Evolutionary conservation across 768 basidiomycete genomes (phyloP), one percentile per base, ranked within the genome.

Genomic region (Dentipellis sp.): DNA sequence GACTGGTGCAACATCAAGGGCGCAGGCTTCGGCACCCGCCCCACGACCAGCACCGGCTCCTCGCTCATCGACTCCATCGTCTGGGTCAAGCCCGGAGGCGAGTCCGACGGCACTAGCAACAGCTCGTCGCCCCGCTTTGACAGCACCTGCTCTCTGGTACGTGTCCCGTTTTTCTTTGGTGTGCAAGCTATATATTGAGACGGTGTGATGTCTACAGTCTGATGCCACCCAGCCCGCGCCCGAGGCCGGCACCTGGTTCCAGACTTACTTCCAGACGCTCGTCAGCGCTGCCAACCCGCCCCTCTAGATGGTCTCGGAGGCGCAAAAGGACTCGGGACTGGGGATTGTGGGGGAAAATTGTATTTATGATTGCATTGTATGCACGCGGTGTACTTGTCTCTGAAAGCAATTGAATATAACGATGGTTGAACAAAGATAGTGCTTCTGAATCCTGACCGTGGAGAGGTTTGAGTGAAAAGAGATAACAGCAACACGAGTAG

Each of bases 71-170:
- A 84, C 64, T 69, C 81, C 50, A 78, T 83, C 64, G 80, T 82
- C 58, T 84, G 81, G 81, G 75, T 81, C 61, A 84, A 84, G 72
- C 82, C 83, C 39, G 81, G 82, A 75, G 82, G 83, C 63, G 81
- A 83, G 69, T 80, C 75, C 59, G 82, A 83, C 63, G 82, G 83
- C 63, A 83, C 82, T 36, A 75, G 72, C 58, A 75, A 83, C 74
- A 74, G 71, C 50, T 77, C 78, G 14, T 69, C 82, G 21, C 63
- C 74, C 12, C 76, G 81, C 51, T 82, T 72, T 66, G 82, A 84
- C 62, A 61, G 62, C 57, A 57, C 77, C 61, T 82, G 81, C 62
- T 72, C 72, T 64, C 56, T 67, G 71, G 78, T 80, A 64, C 65
- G 77, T 74, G 19, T 42, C 52, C 16, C 46, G n/a, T 39, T 14